A percentile compares a stretch with the other conserved stretches of the same genome.
phyloP scores from a whole-genome alignment of 805 yeast species.

The Metschnikowia peoriensis region DNA sequence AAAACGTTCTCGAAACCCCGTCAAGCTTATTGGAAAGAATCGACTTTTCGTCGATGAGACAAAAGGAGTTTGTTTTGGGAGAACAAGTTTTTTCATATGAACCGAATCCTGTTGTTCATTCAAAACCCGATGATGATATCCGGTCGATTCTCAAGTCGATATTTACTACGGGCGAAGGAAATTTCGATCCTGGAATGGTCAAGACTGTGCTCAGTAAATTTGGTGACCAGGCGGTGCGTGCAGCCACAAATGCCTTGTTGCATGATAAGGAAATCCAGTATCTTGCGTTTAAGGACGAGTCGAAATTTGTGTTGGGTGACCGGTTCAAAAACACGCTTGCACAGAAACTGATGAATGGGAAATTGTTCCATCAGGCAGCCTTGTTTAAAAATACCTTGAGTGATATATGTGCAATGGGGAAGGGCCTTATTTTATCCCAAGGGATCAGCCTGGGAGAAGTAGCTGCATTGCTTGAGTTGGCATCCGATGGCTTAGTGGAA shows the following conservation, averaged over 20 bases:
- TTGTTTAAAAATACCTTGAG: slow-evolving; percentile 44
- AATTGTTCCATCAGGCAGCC: slow-evolving; percentile 46
- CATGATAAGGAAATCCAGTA: slow-evolving; percentile 56
- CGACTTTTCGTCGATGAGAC: slow-evolving; percentile 65
- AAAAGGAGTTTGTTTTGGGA: slow-evolving; percentile 57
- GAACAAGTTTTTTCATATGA: slow-evolving; percentile 44
- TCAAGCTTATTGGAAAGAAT: slow-evolving; percentile 38
- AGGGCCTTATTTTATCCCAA: slow-evolving; percentile 55
- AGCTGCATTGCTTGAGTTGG: slow-evolving; percentile 56
- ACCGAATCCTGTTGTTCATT: slow-evolving; percentile 4
- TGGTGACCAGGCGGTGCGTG: slow-evolving; percentile 46
- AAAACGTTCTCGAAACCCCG: slow-evolving; percentile 10
- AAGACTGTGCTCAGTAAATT: slow-evolving; percentile 43
- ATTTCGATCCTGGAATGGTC: slow-evolving; percentile 47
- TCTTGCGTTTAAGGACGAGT: slow-evolving; percentile 39
- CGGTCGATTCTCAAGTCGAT: slow-evolving; percentile 51
- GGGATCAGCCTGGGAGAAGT: slow-evolving; percentile 63
- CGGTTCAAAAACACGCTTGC: slow-evolving; percentile 41
- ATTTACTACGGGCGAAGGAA: slow-evolving; percentile 51
- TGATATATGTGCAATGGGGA: slow-evolving; percentile 41
- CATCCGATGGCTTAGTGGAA: slow-evolving; percentile 33
- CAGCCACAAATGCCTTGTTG: slow-evolving; percentile 51
- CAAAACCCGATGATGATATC: slow-evolving; percentile 30
- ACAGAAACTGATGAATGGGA: slow-evolving; percentile 33
- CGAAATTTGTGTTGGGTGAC: slow-evolving; percentile 58